These are phyloP conservation scores for Pholiota adiposa DNA, from an alignment of 1,284 basidiomycete species.

Conservation along the genomic window DNA sequence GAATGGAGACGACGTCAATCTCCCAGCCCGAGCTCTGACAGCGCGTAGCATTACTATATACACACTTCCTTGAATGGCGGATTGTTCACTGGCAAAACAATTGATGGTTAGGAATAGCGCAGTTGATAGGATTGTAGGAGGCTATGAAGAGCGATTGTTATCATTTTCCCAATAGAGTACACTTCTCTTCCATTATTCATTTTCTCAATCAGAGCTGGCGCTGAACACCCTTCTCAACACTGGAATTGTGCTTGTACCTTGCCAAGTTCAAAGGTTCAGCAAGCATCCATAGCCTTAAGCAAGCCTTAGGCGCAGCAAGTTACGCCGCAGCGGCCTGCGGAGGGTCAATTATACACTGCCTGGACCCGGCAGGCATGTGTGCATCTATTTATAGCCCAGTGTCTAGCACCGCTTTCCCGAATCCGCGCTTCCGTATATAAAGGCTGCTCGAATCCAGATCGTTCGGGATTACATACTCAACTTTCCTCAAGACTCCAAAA, in stretches of 20 bases:
- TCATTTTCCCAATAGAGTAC: neutral
- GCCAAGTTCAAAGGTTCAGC: no score
- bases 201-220: no score
- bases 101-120: no score
- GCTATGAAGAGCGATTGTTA: neutral
- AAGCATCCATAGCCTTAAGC: no score
- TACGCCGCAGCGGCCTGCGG: neutral
- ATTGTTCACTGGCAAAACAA: no score
- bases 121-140: no score
- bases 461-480: neutral
- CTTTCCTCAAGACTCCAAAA: neutral
- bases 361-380: neutral
- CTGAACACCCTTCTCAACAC: no score
- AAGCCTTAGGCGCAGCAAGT: no score
- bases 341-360: neutral
- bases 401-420: neutral
- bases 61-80: neutral
- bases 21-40: neutral
- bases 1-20: constrained; percentile 55
- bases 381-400: neutral
- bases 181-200: no score
- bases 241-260: no score
- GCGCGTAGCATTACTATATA: neutral
- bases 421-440: neutral
- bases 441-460: neutral